phyloP scores from a whole-genome alignment of 345 rosid species.

The Cardamine resedifolia region DNA sequence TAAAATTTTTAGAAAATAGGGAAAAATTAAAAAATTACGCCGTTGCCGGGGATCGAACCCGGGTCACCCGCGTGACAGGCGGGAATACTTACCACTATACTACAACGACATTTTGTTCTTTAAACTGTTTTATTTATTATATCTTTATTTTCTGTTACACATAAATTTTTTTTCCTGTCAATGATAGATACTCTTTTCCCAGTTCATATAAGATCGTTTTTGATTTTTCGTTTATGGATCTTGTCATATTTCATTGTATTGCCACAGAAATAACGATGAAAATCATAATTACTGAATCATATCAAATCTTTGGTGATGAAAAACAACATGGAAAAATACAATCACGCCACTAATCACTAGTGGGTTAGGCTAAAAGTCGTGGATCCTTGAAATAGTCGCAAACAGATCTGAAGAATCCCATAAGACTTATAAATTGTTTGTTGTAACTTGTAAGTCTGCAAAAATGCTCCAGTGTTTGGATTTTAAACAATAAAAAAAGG shows the following conservation, averaged over 20 bases:
- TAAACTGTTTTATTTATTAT: neutral
- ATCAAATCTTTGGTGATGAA: neutral
- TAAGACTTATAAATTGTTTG: neutral
- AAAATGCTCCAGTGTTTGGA: neutral
- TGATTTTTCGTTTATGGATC: neutral
- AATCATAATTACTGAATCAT: neutral
- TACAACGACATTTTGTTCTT: too few relatives aligned
- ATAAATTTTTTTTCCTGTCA: too few relatives aligned
- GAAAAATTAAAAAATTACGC: conserved; percentile 32
- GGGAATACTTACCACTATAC: conserved; percentile 92
- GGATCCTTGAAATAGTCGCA: neutral
- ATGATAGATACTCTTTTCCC: too few relatives aligned
- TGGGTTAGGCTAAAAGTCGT: too few relatives aligned
- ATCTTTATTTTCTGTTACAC: too few relatives aligned
- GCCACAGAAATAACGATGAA: neutral
- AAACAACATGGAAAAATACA: neutral
- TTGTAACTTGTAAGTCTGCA: neutral
- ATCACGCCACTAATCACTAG: too few relatives aligned
- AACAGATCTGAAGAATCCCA: neutral
- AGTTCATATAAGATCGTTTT: too few relatives aligned
- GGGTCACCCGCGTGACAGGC: conserved; percentile 99
- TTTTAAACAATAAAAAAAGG: neutral
- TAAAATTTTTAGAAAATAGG: neutral
- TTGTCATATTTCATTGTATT: neutral
- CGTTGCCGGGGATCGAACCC: conserved; percentile 97